Base-by-base conservation (phyloP, 495 filamentous ascomycete species). In the Pyrenula aspistea region DNA sequence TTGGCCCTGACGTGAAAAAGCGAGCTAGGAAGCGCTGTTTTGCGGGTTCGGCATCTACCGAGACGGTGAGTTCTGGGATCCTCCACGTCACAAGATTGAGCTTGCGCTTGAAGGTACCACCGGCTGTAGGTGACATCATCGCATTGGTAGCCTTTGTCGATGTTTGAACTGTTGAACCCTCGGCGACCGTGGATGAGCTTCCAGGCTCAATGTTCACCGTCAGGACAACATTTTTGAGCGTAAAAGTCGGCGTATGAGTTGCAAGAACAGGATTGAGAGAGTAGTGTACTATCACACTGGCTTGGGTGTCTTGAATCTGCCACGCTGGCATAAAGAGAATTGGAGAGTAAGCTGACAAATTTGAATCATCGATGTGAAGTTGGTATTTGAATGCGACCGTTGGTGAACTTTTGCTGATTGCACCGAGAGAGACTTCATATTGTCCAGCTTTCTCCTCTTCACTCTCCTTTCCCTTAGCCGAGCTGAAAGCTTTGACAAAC, bases 321-420 rank as follows among this genome's bases (percentile, higher is more conserved):
- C 92, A 96, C 2, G 77, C 80, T 23, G 91, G 84, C 42, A 81
- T 85, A 60, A 96, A 74, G 51, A 86, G 75, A 24, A 98, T 71
- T 0, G 94, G 93, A 21, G 85, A 83, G 63, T 87, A 86, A n/a
- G 81, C 65, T 23, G 79, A 73, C 12, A 82, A 69, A 55, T 80
- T 80, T 19, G 71, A 59, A 50, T 77, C 77, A 24, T 93, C 85
- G 24, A 91, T 66, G 61, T 95, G 89, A n/a, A 96, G 73, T 67
- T 92, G 87, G 66, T 97, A 98, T 59, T 92, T 96, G 74, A 98
- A 98, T 25, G 88, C 93, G 2, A 93, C 84, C 0, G 86, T 77
- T 4, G 74, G 74, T 51, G 69, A 64, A 11, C 88, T 84, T 56
- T 82, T 86, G 52, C 81, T 75, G 55, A 96, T 79, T 60, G 80